Percentiles rank a stretch among this genome's conserved stretches.
phyloP scores from a whole-genome alignment of 1,284 basidiomycete species.

The Ceratobasidium sp. region DNA sequence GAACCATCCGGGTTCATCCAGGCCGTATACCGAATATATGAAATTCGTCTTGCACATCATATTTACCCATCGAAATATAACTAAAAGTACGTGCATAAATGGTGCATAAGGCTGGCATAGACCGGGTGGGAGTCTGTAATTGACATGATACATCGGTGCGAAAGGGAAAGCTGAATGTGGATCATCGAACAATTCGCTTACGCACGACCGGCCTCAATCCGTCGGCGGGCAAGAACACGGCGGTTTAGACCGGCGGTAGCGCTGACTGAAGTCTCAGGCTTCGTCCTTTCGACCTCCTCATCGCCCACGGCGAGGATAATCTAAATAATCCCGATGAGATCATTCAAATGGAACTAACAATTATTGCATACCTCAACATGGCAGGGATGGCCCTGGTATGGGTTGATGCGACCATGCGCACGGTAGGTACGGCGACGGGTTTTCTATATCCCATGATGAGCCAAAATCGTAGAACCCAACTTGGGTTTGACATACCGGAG shows the following conservation, averaged over 20 bases:
- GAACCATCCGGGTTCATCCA: not conserved
- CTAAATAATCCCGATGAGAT: conserved; percentile 43
- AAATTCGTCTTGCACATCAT: conserved; percentile 11
- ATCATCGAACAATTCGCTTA: conserved; percentile 23
- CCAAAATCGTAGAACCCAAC: not conserved
- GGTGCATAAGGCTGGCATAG: conserved; percentile 29
- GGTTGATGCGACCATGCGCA: conserved; percentile 94
- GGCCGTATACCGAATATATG: not conserved
- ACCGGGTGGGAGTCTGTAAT: conserved; percentile 24
- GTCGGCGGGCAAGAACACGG: conserved; percentile 74
- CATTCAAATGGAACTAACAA: not conserved
- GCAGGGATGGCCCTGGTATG: conserved; percentile 89
- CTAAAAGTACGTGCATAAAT: conserved; percentile 35
- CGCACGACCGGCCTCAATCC: conserved; percentile 77
- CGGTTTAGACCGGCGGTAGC: conserved; percentile 70
- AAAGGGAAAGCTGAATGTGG: conserved; percentile 5
- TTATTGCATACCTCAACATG: conserved; percentile 76
- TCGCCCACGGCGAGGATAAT: conserved; percentile 83
- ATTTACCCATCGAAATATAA: conserved; percentile 2
- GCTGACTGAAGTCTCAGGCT: conserved; percentile 71
- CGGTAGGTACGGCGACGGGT: conserved; percentile 99
- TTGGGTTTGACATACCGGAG: conserved; percentile 72
- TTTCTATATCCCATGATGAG: conserved; percentile 69
- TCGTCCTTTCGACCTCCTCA: conserved; percentile 87
- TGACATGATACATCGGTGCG: conserved; percentile 17